These are phyloP conservation scores for Spathaspora sp. DNA, from an alignment of 805 yeast species.

Conservation along the genomic window DNA sequence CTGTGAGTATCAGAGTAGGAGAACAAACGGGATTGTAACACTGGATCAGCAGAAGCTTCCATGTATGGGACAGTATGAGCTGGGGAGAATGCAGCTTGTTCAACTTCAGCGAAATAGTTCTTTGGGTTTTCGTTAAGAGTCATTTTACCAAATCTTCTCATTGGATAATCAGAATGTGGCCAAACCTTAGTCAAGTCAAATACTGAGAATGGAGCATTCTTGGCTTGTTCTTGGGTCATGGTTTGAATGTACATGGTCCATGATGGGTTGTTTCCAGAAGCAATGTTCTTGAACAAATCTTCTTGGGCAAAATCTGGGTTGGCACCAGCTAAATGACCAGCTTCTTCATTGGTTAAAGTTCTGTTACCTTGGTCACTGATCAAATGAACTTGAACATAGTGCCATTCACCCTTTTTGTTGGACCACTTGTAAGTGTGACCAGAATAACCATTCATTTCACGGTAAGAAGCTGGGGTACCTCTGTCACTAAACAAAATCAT, in stretches of 20 bases:
- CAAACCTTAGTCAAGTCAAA: conserved; percentile 90
- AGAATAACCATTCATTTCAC: conserved; percentile 82
- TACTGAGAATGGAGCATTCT: conserved; percentile 72
- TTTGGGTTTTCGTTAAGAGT: conserved; percentile 78
- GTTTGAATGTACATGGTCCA: conserved; percentile 86
- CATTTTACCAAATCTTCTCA: conserved; percentile 80
- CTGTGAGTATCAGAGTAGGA: conserved; percentile 77
- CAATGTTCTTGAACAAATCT: conserved; percentile 77
- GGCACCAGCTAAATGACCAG: conserved; percentile 62
- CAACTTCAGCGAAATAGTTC: conserved; percentile 76
- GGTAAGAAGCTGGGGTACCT: conserved; percentile 73
- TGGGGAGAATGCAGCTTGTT: conserved; percentile 66
- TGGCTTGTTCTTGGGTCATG: conserved; percentile 81
- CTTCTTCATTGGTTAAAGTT: conserved; percentile 59
- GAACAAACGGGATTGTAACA: conserved; percentile 70
- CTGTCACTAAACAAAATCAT: conserved; percentile 72
- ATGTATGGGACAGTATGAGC: conserved; percentile 70
- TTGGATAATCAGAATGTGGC: conserved; percentile 85
- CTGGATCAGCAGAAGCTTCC: conserved; percentile 77
- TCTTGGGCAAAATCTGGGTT: conserved; percentile 82
- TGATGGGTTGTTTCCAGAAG: conserved; percentile 71
- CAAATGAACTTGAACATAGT: conserved; percentile 75
- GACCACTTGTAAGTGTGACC: conserved; percentile 85
- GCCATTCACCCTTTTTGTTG: conserved; percentile 71
- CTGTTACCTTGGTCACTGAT: conserved; percentile 59